Conservation (phyloP, 106 monocot species). For the Narthecium ossifragum region DNA sequence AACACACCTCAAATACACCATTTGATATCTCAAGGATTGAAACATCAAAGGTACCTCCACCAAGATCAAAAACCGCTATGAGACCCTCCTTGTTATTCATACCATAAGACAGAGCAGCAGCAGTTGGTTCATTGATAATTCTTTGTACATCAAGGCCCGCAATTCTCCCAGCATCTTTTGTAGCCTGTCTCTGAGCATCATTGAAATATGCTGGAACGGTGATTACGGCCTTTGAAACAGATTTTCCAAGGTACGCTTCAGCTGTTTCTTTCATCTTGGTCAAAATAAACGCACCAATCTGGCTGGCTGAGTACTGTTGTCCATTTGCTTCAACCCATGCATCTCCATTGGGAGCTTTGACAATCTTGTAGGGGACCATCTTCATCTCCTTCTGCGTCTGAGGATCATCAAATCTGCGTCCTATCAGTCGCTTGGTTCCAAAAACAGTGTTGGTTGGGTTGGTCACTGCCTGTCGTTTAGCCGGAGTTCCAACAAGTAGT, state of each 20-base stretch:
- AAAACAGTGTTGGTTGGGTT: slow-evolving; percentile 55
- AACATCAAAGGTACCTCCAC: slow-evolving; percentile 73
- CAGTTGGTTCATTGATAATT: slow-evolving; percentile 68
- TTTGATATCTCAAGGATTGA: slow-evolving; percentile 58
- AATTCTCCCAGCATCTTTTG: slow-evolving; percentile 60
- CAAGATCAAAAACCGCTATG: slow-evolving; percentile 71
- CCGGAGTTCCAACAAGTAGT: slow-evolving; percentile 45
- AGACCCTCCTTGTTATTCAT: slow-evolving; percentile 51
- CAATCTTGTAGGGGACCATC: slow-evolving; percentile 63
- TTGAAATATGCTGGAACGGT: slow-evolving; percentile 61
- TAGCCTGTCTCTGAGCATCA: slow-evolving; percentile 54
- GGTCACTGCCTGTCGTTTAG: slow-evolving; percentile 54
- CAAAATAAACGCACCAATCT: slow-evolving; percentile 61
- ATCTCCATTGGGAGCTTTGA: slow-evolving; percentile 54
- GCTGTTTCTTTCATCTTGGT: slow-evolving; percentile 60
- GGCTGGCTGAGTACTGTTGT: slow-evolving; percentile 56
- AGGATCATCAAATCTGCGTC: slow-evolving; percentile 44
- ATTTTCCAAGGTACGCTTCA: slow-evolving; percentile 60
- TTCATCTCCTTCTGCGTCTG: slow-evolving; percentile 65
- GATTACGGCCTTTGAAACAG: slow-evolving; percentile 50
- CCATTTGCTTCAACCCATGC: slow-evolving; percentile 65
- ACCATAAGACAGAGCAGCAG: slow-evolving; percentile 70
- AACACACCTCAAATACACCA: slow-evolving; percentile 59
- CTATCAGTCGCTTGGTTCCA: slow-evolving; percentile 50
- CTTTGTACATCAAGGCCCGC: slow-evolving; percentile 55